These are phyloP conservation scores for Dactylorhiza incarnata DNA, from an alignment of 106 monocot species.

Conservation along the genomic window DNA sequence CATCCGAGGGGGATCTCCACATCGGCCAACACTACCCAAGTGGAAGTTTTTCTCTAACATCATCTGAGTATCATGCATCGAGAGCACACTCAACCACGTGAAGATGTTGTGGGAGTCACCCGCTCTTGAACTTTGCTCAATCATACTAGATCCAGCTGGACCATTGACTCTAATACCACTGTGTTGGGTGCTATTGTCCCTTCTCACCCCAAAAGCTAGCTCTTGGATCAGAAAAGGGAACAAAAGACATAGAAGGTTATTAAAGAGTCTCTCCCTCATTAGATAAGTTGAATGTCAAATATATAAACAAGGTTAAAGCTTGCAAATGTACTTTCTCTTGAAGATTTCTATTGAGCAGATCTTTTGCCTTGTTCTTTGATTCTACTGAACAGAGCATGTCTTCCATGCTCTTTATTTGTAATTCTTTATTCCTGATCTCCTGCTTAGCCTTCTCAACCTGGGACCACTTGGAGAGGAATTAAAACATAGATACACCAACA, in stretches of 20 bases:
- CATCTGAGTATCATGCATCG: too few relatives aligned
- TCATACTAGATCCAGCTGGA: too few relatives aligned
- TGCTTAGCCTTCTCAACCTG: slow-evolving; percentile 81
- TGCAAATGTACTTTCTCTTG: slow-evolving; percentile 55
- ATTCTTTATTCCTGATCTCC: slow-evolving; percentile 66
- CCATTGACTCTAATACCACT: too few relatives aligned
- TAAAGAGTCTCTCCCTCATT: background rate
- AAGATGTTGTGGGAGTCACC: too few relatives aligned
- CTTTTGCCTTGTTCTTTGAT: slow-evolving; percentile 65
- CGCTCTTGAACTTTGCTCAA: too few relatives aligned
- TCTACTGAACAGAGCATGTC: slow-evolving; percentile 56
- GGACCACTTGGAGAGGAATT: background rate
- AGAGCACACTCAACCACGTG: too few relatives aligned
- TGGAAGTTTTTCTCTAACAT: too few relatives aligned
- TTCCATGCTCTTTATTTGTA: slow-evolving; percentile 63
- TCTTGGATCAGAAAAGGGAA: background rate
- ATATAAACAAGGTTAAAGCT: background rate
- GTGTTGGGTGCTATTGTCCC: too few relatives aligned
- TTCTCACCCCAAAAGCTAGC: background rate
- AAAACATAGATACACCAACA: background rate
- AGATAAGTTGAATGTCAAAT: background rate
- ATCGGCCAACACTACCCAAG: too few relatives aligned
- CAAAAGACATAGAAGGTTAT: background rate
- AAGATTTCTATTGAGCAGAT: slow-evolving; percentile 49
- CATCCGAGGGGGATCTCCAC: too few relatives aligned